Evolutionary conservation across 306 rosid genomes (phyloP).

Genomic region (Cotoneaster glaucophyllus): DNA sequence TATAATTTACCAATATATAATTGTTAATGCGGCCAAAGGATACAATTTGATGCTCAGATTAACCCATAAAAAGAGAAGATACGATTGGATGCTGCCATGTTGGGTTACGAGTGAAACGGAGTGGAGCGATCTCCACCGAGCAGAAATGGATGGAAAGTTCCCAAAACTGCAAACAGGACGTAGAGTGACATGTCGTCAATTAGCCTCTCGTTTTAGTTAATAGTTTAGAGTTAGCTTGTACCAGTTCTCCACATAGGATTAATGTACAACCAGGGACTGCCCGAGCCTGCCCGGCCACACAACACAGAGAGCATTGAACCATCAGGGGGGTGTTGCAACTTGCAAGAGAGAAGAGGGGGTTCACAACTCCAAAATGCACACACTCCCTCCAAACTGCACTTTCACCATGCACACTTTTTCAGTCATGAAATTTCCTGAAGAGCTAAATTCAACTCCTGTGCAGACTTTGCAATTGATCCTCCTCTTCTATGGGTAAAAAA

Average conservation of each 20-base stretch:
- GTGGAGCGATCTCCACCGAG: slow-evolving; percentile 5
- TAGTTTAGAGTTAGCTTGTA: slow-evolving; percentile 34
- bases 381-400: slow-evolving; percentile 39
- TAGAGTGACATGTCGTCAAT: slow-evolving; percentile 20
- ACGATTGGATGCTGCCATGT: slow-evolving; percentile 7
- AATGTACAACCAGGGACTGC: slow-evolving; percentile 42
- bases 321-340: slow-evolving; percentile 27
- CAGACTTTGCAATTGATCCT: slow-evolving; percentile 84
- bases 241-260: slow-evolving; percentile 29
- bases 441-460: slow-evolving; percentile 84
- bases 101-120: slow-evolving; percentile 16
- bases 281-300: slow-evolving; percentile 26
- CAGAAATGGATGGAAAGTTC: slow-evolving; percentile 7
- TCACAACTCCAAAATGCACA: slow-evolving; percentile 40
- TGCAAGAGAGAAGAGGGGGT: slow-evolving; percentile 38
- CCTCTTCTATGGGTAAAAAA: slow-evolving; percentile 62
- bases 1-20: too few species aligned
- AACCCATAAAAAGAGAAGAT: not conserved
- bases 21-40: not conserved
- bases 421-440: slow-evolving; percentile 71
- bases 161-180: slow-evolving; percentile 41
- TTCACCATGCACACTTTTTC: slow-evolving; percentile 1
- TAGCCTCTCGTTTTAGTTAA: slow-evolving; percentile 22
- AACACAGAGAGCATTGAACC: slow-evolving; percentile 22
- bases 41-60: not conserved